Evolutionary conservation across 2,329 filamentous ascomycete species (phyloP).

Genomic region (Phyllosticta citrichinensis): DNA sequence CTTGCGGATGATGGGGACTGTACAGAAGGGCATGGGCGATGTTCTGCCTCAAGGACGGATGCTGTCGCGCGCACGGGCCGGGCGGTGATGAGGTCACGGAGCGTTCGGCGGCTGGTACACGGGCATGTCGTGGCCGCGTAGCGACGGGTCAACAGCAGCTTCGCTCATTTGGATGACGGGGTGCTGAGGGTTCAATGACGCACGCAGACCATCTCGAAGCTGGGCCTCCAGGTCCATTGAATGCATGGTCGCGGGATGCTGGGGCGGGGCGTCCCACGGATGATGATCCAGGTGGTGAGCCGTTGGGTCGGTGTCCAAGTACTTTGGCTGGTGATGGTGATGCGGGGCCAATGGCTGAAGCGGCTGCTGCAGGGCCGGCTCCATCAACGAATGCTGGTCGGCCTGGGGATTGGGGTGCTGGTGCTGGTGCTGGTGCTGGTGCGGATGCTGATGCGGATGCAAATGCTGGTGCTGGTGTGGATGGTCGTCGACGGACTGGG

Average conservation of each 20-base stretch:
- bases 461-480: neutral
- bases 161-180: conserved; percentile 1
- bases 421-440: neutral
- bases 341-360: conserved; percentile 5
- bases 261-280: neutral
- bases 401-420: neutral
- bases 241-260: conserved; percentile 3
- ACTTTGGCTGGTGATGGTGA: conserved; percentile 5
- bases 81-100: conserved; percentile 5
- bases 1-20: conserved; percentile 5
- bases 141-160: neutral
- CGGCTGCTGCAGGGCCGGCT: conserved; percentile 1
- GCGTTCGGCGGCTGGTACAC: conserved; percentile 6
- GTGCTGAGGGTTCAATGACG: neutral
- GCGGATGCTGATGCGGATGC: neutral
- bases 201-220: conserved; percentile 1
- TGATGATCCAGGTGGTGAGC: neutral
- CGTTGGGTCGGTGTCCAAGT: neutral
- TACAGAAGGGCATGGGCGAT: neutral
- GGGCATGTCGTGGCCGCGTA: conserved; percentile 1
- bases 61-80: neutral
- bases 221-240: neutral
- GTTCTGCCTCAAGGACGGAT: neutral
- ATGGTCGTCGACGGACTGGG: conserved; percentile 1
- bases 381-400: neutral